Base-by-base conservation (phyloP, 352 stramenopile species). In the Pythium graminicola region DNA sequence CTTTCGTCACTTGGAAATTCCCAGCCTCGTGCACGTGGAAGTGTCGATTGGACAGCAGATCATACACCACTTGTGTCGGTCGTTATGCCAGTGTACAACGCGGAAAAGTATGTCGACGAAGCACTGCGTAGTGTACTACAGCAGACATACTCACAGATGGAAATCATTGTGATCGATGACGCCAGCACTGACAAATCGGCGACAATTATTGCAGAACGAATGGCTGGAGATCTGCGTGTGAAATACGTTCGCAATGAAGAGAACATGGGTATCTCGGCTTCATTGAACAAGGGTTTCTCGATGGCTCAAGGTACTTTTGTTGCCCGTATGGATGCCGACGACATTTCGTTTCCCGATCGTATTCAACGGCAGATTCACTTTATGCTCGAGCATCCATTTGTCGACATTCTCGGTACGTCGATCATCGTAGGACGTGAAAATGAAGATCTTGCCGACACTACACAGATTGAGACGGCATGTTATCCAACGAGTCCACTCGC, bases 311-410 rank as follows among this genome's bases (percentile, higher is more conserved):
- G 72, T 28, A 59, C 67, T 7, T 70, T 89, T 48, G 50, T 95
- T 11, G 81, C 82, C 3, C 71, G 86, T 41, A 95, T 95, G 86
- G 86, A 95, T 42, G 79, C 74, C 40, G 86, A 95, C 65, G 86
- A 95, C 50, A 40, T 95, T 27, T 70, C 67, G 17, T 53, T 84
- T 10, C 64, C 73, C 22, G 52, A 73, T 5, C 69, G 85, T 6
- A 68, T 96, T 10, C 50, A 72, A 27, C 51, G 62, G 5, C 85
- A 95, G 55, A 41, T 83, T 29, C 29, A 52, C 10, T 77, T 70
- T 26, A 56, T 86, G 41, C 39, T 52, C 2, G 54, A 68, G 46
- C 57, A 73, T 14, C 66, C 62, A n/a, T 50, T 73, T 32, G 57
- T 76, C 24, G 63, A 67, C 20, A 67, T 81, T 20, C 49, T 76